Base-by-base conservation (phyloP, 2,329 filamentous ascomycete species). In the Aureobasidium sp. region DNA sequence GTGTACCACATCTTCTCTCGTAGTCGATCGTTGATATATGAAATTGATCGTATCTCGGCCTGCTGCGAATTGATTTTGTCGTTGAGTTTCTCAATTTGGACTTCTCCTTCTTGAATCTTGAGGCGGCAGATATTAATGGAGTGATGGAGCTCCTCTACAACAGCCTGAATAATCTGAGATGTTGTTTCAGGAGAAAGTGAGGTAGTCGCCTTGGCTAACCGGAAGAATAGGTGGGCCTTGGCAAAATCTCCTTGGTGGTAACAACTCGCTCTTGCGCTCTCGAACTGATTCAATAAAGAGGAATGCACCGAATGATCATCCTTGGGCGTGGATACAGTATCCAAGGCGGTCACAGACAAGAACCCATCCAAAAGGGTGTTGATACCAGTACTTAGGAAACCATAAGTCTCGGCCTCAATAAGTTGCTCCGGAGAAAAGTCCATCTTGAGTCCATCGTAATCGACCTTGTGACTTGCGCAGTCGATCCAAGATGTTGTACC, bases 1-100 rank as follows among this genome's bases (percentile, higher is more conserved):
- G 94, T 89, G 72, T 96, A 99, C 94, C 94, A 99, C 90, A 97
- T 96, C 79, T 97, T 97, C 72, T 96, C 90, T 45, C 94, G 85
- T 42, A 97, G 80, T 27, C 88, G 86, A 62, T 86, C 84, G 41
- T 94, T 29, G 16, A 45, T 60, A 8, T 59, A 36, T 5, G 57
- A 42, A 3, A 64, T 59, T 8, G 44, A 41, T 11, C 61, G 42
- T 10, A 63, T 49, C 29, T 64, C 47, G 27, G 91, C 88, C 68
- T 93, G 86, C 29, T 87, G 90, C 67, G 91, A 89, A 69, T 91
- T 91, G 25, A 95, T 80, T 84, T 88, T 91, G 13, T 92, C 85
- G 36, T 93, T 83, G 88, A 88, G 91, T 3, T 87, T 87, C 66
- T 91, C 88, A 64, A 90, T 90, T 64, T 90, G 87, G 69, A 90